Percentiles rank a stretch among this genome's conserved stretches.
phyloP scores from a whole-genome alignment of 192 early-diverging fungal species.

The Gryganskiella cystojenkinii region DNA sequence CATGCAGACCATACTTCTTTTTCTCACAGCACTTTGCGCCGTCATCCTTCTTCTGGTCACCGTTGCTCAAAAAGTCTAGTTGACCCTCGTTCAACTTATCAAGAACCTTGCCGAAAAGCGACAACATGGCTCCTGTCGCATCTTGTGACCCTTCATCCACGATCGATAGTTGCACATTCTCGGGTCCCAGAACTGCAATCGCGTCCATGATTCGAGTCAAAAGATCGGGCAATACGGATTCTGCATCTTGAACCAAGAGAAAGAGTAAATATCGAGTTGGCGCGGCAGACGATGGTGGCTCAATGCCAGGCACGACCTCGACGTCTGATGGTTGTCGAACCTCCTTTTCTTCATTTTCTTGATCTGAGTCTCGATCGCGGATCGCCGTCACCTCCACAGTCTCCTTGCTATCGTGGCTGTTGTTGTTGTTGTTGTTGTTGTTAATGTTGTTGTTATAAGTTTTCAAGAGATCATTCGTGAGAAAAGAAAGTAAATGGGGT shows the following conservation, averaged over 20 bases:
- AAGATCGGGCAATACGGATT: constrained; percentile 8
- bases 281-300: neutral
- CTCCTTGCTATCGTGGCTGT: neutral
- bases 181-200: constrained; percentile 23
- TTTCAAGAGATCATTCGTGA: constrained; percentile 19
- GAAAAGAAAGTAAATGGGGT: constrained; percentile 32
- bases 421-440: neutral
- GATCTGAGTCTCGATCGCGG: neutral
- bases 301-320: too few species aligned
- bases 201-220: constrained; percentile 23
- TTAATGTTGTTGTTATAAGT: neutral
- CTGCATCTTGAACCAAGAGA: constrained; percentile 16
- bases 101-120: constrained; percentile 3
- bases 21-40: neutral
- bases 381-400: neutral
- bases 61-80: neutral
- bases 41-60: neutral
- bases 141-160: constrained; percentile 29
- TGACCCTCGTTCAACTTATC: constrained; percentile 14
- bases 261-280: constrained; percentile 21
- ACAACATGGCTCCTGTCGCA: neutral
- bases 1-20: neutral
- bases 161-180: constrained; percentile 33
- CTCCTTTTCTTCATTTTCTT: too few species aligned
- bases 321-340: neutral